Conservation (phyloP, 2,329 filamentous ascomycete species). For the Aspergillus hortae region DNA sequence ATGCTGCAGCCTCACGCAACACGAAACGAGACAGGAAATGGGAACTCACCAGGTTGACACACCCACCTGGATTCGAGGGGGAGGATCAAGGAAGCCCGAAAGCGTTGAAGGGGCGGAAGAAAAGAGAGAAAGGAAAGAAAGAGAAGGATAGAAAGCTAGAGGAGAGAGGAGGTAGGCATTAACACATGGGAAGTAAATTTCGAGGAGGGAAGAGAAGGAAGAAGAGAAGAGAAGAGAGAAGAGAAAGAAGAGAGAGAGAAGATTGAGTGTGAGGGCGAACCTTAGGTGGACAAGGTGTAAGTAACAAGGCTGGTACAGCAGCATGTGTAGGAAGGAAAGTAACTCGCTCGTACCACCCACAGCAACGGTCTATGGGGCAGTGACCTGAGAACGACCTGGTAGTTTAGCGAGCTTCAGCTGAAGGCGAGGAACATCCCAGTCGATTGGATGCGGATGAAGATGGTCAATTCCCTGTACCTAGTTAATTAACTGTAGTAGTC, state of each 20-base stretch:
- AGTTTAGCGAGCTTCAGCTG: background rate
- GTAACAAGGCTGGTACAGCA: conserved; percentile 20
- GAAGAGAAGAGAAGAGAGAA: conserved; percentile 11
- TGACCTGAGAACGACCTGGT: background rate
- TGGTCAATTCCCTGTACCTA: background rate
- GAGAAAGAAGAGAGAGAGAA: conserved; percentile 13
- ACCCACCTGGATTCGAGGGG: background rate
- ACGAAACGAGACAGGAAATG: background rate
- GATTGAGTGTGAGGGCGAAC: conserved; percentile 7
- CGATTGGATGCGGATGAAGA: background rate
- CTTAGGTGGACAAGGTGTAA: too few species aligned
- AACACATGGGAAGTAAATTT: background rate
- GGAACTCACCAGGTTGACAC: background rate
- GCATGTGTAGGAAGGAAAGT: conserved; percentile 14
- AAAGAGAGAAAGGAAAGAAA: conserved; percentile 20
- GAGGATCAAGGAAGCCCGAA: background rate
- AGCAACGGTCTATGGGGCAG: background rate
- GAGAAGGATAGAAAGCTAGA: conserved; percentile 6
- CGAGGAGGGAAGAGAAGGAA: conserved; percentile 11
- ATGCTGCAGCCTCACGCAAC: conserved; percentile 32
- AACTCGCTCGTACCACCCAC: background rate
- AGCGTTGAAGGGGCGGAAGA: conserved; percentile 7
- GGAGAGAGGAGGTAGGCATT: conserved; percentile 9
- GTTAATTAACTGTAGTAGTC: background rate
- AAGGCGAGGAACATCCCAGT: background rate